A percentile compares a stretch with the other conserved stretches of the same genome.
phyloP scores from a whole-genome alignment of 2,329 filamentous ascomycete species.

The Aspergillus glaucus region DNA sequence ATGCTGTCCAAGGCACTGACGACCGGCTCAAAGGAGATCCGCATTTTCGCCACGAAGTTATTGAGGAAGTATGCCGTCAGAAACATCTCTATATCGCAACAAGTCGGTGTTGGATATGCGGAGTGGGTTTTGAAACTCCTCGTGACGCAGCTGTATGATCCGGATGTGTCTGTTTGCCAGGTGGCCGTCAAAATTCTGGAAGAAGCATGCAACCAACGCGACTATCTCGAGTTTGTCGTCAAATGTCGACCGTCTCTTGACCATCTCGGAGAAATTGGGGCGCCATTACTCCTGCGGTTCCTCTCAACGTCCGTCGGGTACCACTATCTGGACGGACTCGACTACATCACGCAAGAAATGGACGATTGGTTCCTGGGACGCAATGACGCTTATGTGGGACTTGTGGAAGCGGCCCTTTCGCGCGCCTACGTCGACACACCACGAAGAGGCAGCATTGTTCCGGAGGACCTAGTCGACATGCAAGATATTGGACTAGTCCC shows the following conservation, averaged over 20 bases:
- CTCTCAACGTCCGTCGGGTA: conserved; percentile 95
- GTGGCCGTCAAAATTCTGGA: conserved; percentile 95
- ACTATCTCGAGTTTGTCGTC: conserved; percentile 89
- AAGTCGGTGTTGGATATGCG: conserved; percentile 54
- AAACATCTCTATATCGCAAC: conserved; percentile 37
- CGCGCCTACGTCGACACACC: conserved; percentile 62
- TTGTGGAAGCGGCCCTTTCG: conserved; percentile 93
- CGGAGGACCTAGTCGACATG: conserved; percentile 56
- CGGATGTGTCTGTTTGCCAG: conserved; percentile 92
- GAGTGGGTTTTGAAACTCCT: conserved; percentile 95
- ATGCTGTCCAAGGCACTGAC: conserved; percentile 91
- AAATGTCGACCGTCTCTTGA: conserved; percentile 92
- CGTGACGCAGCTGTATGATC: conserved; percentile 98
- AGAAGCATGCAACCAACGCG: conserved; percentile 89
- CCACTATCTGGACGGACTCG: conserved; percentile 90
- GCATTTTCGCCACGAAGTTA: conserved; percentile 81
- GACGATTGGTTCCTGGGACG: conserved; percentile 98
- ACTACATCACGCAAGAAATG: conserved; percentile 99
- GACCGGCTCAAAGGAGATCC: conserved; percentile 80
- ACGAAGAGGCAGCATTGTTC: conserved; percentile 43
- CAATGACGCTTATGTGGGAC: conserved; percentile 89
- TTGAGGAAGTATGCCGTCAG: conserved; percentile 77
- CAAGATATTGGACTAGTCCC: conserved; percentile 60
- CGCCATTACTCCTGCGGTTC: conserved; percentile 84
- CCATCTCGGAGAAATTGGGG: conserved; percentile 93